Percentiles rank a stretch among this genome's conserved stretches.
Evolutionary conservation across 176 grass and related monocot species (phyloP).

Genomic region (Musa troglodytarum): DNA sequence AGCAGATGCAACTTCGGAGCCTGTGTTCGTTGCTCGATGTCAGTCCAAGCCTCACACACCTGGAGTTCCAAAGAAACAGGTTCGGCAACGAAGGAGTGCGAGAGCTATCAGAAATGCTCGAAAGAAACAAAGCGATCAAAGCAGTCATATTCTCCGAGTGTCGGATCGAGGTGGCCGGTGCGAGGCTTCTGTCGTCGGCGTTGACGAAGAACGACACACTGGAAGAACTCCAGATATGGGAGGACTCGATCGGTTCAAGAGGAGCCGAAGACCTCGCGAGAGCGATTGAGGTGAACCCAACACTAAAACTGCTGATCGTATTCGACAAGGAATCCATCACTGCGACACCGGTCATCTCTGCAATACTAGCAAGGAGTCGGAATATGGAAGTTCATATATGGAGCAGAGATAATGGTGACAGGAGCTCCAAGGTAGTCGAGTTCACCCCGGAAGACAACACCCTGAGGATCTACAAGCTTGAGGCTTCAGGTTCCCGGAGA

Average conservation of each 20-base stretch:
- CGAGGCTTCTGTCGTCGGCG: slow-evolving; percentile 55
- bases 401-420: slow-evolving; percentile 24
- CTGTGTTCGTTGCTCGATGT: slow-evolving; percentile 38
- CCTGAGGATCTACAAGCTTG: slow-evolving; percentile 61
- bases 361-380: slow-evolving; percentile 60
- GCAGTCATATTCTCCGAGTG: slow-evolving; percentile 54
- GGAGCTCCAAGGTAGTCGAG: slow-evolving; percentile 49
- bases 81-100: slow-evolving; percentile 38
- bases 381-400: slow-evolving; percentile 79
- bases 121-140: slow-evolving; percentile 49
- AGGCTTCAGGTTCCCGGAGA: slow-evolving; percentile 39
- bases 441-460: slow-evolving; percentile 55
- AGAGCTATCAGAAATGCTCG: slow-evolving; percentile 52
- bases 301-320: slow-evolving; percentile 53
- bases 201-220: slow-evolving; percentile 55
- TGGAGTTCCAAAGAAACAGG: slow-evolving; percentile 72
- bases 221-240: slow-evolving; percentile 84
- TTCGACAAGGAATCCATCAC: slow-evolving; percentile 63
- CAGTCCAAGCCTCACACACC: slow-evolving; percentile 44
- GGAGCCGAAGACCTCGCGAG: slow-evolving; percentile 85
- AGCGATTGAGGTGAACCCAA: slow-evolving; percentile 81
- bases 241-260: slow-evolving; percentile 62
- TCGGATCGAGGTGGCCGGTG: slow-evolving; percentile 47
- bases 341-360: slow-evolving; percentile 64
- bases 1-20: slow-evolving; percentile 30